Conservation (phyloP, 2,329 filamentous ascomycete genomes). For the Pezicula radicicola region DNA sequence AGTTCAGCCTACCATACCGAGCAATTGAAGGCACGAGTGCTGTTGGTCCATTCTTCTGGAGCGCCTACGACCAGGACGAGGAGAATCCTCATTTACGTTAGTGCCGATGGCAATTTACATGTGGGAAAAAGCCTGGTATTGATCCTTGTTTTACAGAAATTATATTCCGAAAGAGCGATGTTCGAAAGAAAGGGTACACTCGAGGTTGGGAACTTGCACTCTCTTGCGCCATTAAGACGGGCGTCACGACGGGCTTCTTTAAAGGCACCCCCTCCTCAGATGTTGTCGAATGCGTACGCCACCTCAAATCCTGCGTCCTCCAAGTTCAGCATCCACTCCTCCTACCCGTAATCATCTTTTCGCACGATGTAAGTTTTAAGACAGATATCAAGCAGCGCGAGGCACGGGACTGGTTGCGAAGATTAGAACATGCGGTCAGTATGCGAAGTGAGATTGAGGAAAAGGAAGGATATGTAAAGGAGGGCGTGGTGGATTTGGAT, state of each 20-base stretch:
- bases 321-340: conserved; percentile 58
- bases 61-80: conserved; percentile 52
- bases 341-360: conserved; percentile 57
- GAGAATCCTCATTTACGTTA: conserved; percentile 55
- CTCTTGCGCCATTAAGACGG: conserved; percentile 52
- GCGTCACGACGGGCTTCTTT: conserved; percentile 57
- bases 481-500: conserved; percentile 52
- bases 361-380: conserved; percentile 52
- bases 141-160: conserved; percentile 42
- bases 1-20: conserved; percentile 52
- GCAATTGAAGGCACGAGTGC: conserved; percentile 57
- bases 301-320: conserved; percentile 48
- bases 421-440: conserved; percentile 60
- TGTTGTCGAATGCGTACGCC: conserved; percentile 45
- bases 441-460: conserved; percentile 43
- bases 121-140: background rate
- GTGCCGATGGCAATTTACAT: conserved; percentile 17
- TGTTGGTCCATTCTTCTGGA: conserved; percentile 65
- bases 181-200: conserved; percentile 61
- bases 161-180: conserved; percentile 63
- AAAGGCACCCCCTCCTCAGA: conserved; percentile 60
- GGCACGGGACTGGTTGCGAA: conserved; percentile 58
- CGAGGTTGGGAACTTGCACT: conserved; percentile 65
- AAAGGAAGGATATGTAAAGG: conserved; percentile 47
- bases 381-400: conserved; percentile 62